Base-by-base conservation (phyloP, 2,329 filamentous ascomycete genomes). In the Pseudocercospora crystallina region DNA sequence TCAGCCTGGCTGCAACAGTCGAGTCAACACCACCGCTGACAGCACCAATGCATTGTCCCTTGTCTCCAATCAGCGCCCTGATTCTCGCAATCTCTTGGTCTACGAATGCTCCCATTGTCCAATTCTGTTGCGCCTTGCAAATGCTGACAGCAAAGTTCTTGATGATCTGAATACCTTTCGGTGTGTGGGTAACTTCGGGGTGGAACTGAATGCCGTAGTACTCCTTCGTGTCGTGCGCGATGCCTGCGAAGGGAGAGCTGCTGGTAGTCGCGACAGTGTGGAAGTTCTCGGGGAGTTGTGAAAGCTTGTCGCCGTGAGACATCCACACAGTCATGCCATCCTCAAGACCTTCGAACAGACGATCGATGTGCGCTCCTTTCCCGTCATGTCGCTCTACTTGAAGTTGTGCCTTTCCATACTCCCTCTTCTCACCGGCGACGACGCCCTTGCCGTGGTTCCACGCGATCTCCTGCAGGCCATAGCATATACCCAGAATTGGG, bases 121-220 rank as follows among this genome's bases (percentile, higher is more conserved):
- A 97, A 67, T 89, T 81, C 51, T 83, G 80, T 52, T 79, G 73
- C 3, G 87, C 89, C 29, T 82, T 80, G 71, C 91, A 97, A 57
- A 97, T 95, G 14, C 81, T 78, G 51, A 95, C 79, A 10, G 84
- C 84, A 65, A 96, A 97, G 78, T 97, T 97, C 66, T 80, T 74
- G 38, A 96, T 77, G 5, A 96, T 66, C 26, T 86, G 76, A 8
- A 69, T 85, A 31, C 91, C 90, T 49, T 80, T 76, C 8, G 81
- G 78, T 0, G 87, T 90, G 65, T 89, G 83, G 11, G 81, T 85
- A 47, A 96, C 80, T 69, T 96, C 91, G 1, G 91, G 90, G 70
- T 96, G 91, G 70, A 96, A 92, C 67, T 96, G 91, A 40, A 96
- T 81, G 47, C 87, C 89, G 65, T 84, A 95, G 61, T 89, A 84